Conservation (phyloP, 257 asterid species). For the Avicennia marina region DNA sequence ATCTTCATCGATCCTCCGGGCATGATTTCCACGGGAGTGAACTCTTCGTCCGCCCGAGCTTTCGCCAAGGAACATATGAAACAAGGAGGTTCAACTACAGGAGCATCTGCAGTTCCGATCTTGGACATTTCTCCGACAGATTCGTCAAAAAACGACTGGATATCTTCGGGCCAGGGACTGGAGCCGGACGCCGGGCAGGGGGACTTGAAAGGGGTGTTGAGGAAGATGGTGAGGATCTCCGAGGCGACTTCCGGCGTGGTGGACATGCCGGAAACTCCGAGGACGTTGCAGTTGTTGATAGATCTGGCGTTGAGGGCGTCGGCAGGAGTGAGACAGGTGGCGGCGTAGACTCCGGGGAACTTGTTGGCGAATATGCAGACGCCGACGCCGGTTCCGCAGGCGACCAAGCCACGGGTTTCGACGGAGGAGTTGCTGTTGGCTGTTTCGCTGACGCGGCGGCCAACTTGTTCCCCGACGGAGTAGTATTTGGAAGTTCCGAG, state of each 20-base stretch:
- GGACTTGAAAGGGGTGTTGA: slow-evolving; percentile 62
- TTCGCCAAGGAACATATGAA: slow-evolving; percentile 55
- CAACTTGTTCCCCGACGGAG: slow-evolving; percentile 72
- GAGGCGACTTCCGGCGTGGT: slow-evolving; percentile 49
- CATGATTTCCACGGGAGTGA: slow-evolving; percentile 56
- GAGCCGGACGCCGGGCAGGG: slow-evolving; percentile 92
- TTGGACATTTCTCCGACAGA: slow-evolving; percentile 54
- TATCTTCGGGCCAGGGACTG: slow-evolving; percentile 72
- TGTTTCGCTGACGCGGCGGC: slow-evolving; percentile 69
- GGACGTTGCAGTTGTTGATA: slow-evolving; percentile 75
- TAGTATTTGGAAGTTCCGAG: slow-evolving; percentile 71
- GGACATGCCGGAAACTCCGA: slow-evolving; percentile 71
- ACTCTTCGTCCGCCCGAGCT: slow-evolving; percentile 42
- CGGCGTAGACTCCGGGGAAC: slow-evolving; percentile 82
- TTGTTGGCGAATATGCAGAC: slow-evolving; percentile 85
- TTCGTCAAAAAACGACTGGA: slow-evolving; percentile 49
- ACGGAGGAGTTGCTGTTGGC: slow-evolving; percentile 24
- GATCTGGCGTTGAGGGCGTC: slow-evolving; percentile 76
- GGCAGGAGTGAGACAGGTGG: slow-evolving; percentile 64
- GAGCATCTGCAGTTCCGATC: slow-evolving; percentile 25
- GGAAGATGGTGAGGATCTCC: slow-evolving; percentile 53
- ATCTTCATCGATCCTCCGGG: slow-evolving; percentile 82
- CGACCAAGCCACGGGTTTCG: slow-evolving; percentile 70
- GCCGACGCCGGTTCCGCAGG: slow-evolving; percentile 91
- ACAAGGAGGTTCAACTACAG: slow-evolving; percentile 38